Evolutionary conservation across 2,329 filamentous ascomycete genomes (phyloP), one percentile per base, ranked within the genome.

Genomic region (Alternaria incomplexa): DNA sequence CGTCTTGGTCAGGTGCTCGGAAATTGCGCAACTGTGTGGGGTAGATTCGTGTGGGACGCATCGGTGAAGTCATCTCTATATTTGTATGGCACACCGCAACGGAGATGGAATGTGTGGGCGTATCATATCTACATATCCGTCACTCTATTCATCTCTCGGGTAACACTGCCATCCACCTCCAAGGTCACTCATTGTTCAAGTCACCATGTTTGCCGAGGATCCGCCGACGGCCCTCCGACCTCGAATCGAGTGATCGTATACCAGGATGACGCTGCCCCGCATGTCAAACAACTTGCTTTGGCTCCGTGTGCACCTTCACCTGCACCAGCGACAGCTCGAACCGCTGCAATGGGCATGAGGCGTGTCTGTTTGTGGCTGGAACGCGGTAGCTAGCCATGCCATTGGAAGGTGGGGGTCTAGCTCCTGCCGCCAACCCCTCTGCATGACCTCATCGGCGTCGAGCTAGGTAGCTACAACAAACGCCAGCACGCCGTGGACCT

Each of bases 371-470:
- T 64, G 46, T 64, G 65, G 62, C 22, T 60, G 61, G 52, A 48
- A 63, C 54, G 32, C 44, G 43, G 61, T 47, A 43, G 30, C 52
- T 17, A 28, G 6, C 17, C 32, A 30, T 51, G 51, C 69, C 43
- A 73, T 71, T 73, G 71, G 71, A 54, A 59, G 56, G 54, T 54
- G 59, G 61, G 13, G 20, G 25, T 45, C 61, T 68, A 71, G 68
- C 65, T 61, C 56, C 62, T 66, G 71, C 68, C 57, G 45, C 56
- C 61, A 47, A 48, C 56, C 56, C 59, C 58, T 57, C 54, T 25
- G 28, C 25, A 68, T 70, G 66, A 68, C 60, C 66, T 70, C 64
- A 68, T 70, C 36, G 62, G 32, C 54, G 59, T 30, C 50, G 20
- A 59, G 46, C 57, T 64, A 53, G 36, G 47, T 65, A 64, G 59